Conservation (phyloP, 1,139 yeast genomes). For the Zhuliangozyma blackwelliae region DNA sequence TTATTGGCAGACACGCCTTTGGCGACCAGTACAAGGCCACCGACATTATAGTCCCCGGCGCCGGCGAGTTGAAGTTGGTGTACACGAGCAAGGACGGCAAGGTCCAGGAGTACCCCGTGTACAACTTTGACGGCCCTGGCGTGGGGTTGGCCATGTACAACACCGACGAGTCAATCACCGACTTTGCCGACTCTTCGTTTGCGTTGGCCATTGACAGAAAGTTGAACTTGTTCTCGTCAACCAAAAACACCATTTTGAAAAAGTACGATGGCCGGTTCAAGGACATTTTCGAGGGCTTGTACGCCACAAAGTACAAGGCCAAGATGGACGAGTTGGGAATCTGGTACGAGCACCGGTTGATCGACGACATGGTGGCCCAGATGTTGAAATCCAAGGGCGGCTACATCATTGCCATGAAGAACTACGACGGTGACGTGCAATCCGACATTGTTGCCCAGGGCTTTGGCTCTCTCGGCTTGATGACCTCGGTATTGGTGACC, state of each 20-base stretch:
- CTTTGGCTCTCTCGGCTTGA: constrained; percentile 90
- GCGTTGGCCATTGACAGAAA: constrained; percentile 76
- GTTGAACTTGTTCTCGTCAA: constrained; percentile 77
- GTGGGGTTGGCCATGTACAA: constrained; percentile 93
- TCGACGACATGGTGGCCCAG: constrained; percentile 98
- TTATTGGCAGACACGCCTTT: constrained; percentile 95
- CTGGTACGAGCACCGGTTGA: constrained; percentile 94
- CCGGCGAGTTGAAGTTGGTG: constrained; percentile 75
- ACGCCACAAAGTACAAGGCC: constrained; percentile 62
- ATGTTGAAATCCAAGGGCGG: constrained; percentile 96
- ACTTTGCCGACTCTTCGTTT: constrained; percentile 91
- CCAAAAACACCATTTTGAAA: constrained; percentile 93
- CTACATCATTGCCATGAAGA: constrained; percentile 89
- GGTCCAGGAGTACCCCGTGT: constrained; percentile 57
- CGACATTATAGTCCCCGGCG: constrained; percentile 71
- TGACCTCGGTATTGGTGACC: constrained; percentile 91
- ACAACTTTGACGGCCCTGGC: constrained; percentile 71
- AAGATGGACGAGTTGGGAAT: constrained; percentile 73
- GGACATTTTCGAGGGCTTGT: constrained; percentile 83
- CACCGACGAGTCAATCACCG: constrained; percentile 84
- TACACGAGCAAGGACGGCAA: constrained; percentile 74
- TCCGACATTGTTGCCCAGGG: constrained; percentile 98
- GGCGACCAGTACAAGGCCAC: constrained; percentile 97
- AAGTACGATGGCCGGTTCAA: constrained; percentile 92
- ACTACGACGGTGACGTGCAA: constrained; percentile 97